Base-by-base conservation (phyloP, 106 monocot species). In the Allium cepa region DNA sequence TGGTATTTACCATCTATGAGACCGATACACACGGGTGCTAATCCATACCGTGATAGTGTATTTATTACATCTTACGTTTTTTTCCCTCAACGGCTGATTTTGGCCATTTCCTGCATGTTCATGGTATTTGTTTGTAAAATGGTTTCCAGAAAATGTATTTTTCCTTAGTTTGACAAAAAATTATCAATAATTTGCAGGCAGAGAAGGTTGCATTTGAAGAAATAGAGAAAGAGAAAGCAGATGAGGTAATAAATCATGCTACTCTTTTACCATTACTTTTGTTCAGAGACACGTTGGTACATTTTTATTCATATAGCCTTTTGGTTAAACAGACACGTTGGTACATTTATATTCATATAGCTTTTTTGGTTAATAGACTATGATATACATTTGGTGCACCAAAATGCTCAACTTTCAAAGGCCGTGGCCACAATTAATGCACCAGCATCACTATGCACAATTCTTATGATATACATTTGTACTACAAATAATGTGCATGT, bases 171-270 rank as follows among this genome's bases (percentile, higher is more conserved):
- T 18, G 60, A 36, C 22, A 22, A 22, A 22, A 22, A 22, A 46
- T 17, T 64, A 12, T 36, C 10, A 26, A 4, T 10, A 4, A 9
- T 17, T 5, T 64, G 11, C 67, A 67, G 67, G 82, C 84, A 77
- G 88, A 77, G 71, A 87, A 82, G 73, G 82, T 81, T 65, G 76
- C 82, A 7, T 85, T 81, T 70, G 81, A 85, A 18, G 80, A 81
- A 63, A 75, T 75, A 17, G 85, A 85, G 72, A 81, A 79, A 64
- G 76, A 76, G 76, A 64, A 50, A 64, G 76, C 75, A 67, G 79
- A 78, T 59, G 90, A 81, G 67, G 81, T 87, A 70, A 4, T 50
- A 49, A 16, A 62, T 17, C 68, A 2, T n/a, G 18, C 15, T 58
- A 11, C n/a, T 61, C 26, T 27, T 61, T 61, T 61, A 28, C n/a